phyloP scores from a whole-genome alignment of 2,329 filamentous ascomycete genomes.

The Raffaelea ambrosiae region DNA sequence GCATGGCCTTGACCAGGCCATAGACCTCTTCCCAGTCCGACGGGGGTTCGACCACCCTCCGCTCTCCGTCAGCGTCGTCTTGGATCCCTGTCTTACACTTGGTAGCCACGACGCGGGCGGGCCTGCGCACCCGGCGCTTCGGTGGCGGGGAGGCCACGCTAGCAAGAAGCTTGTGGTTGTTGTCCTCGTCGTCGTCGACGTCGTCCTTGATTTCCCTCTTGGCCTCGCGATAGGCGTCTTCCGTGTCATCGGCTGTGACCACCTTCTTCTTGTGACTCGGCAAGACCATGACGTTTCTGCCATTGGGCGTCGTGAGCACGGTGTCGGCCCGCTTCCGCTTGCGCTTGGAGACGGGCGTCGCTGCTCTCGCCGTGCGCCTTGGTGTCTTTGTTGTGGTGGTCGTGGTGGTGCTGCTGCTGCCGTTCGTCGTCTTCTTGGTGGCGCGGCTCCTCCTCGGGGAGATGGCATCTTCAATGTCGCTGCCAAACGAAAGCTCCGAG shows the following conservation, averaged over 20 bases:
- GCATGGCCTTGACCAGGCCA: conserved; percentile 68
- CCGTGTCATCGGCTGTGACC: conserved; percentile 16
- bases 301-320: no score
- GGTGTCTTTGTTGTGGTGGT: conserved; percentile 17
- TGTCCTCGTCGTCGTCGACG: conserved; percentile 2
- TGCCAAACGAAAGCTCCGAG: conserved; percentile 12
- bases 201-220: conserved; percentile 11
- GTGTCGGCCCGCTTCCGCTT: background rate
- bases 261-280: conserved; percentile 11
- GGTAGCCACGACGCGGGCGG: conserved; percentile 9
- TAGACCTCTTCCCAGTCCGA: conserved; percentile 82
- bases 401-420: conserved; percentile 20
- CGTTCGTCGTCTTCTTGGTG: conserved; percentile 8
- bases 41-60: conserved; percentile 45
- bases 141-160: background rate
- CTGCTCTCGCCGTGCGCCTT: background rate
- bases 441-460: conserved; percentile 6
- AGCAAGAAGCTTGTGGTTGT: background rate
- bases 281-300: conserved; percentile 18
- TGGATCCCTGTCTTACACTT: background rate
- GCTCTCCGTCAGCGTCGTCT: background rate
- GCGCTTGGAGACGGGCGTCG: background rate
- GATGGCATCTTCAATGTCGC: conserved; percentile 27
- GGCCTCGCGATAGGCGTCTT: no score
- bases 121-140: conserved; percentile 16